Evolutionary conservation across 192 early-diverging fungal species (phyloP).

Genomic region (Backusella australiensis): DNA sequence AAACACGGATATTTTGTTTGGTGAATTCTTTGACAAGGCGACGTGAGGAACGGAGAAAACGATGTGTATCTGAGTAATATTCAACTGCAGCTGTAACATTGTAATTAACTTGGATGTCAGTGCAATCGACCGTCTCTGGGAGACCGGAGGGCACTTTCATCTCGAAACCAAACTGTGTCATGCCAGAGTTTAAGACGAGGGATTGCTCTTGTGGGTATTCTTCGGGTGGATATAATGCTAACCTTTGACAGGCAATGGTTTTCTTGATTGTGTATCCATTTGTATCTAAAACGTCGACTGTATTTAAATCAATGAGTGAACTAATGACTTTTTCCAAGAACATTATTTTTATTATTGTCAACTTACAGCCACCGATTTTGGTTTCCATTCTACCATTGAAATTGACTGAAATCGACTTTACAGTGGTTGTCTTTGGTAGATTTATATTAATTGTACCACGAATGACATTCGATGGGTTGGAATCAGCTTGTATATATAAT

Average conservation of each 20-base stretch:
- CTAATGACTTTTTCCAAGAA: background rate
- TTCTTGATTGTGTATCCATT: background rate
- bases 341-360: background rate
- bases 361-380: background rate
- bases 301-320: background rate
- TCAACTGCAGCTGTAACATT: background rate
- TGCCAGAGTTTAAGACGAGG: background rate
- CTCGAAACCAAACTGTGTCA: constrained; percentile 4
- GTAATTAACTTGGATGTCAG: constrained; percentile 2
- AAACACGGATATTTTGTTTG: background rate
- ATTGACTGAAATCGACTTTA: background rate
- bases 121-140: background rate
- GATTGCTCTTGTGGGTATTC: background rate
- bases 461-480: background rate
- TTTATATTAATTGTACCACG: constrained; percentile 4
- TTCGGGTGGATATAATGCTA: background rate
- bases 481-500: background rate
- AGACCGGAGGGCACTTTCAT: constrained; percentile 7
- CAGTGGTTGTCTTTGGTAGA: constrained; percentile 3
- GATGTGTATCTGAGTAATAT: background rate
- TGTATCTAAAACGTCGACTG: background rate
- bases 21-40: background rate
- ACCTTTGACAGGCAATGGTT: background rate
- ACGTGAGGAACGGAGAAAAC: background rate
- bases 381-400: constrained; percentile 9